Percentiles rank a stretch among this genome's conserved stretches.
phyloP scores from a whole-genome alignment of 164 flowering plant species.

The Echeveria elegans region DNA sequence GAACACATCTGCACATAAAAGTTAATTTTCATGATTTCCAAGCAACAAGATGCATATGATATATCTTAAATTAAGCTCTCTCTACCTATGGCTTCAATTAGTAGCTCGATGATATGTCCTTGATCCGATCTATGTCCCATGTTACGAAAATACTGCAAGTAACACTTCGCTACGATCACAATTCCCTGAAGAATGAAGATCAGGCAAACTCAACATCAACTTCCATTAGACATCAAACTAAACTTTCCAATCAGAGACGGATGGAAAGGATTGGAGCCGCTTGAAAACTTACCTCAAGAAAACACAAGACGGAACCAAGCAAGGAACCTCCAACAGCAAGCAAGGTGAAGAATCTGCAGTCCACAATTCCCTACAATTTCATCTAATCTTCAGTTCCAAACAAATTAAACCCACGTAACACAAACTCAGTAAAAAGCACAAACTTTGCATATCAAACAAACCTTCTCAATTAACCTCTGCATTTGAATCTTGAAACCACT shows the following conservation, averaged over 20 bases:
- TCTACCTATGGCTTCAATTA: too few species aligned
- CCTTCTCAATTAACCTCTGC: conserved; percentile 55
- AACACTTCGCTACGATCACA: too few species aligned
- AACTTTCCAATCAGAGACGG: not conserved
- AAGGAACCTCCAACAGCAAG: conserved; percentile 67
- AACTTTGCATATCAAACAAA: conserved; percentile 12
- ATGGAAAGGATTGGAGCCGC: not conserved
- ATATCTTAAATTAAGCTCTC: too few species aligned
- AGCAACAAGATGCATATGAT: not conserved
- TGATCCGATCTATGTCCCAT: too few species aligned
- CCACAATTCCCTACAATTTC: conserved; percentile 49
- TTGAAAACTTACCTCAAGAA: conserved; percentile 49
- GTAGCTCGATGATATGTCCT: too few species aligned
- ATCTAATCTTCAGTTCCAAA: not conserved
- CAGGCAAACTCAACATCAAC: not conserved
- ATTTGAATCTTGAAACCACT: conserved; percentile 23
- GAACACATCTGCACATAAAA: conserved; percentile 54
- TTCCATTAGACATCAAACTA: not conserved
- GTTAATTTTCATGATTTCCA: not conserved
- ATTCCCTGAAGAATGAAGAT: too few species aligned
- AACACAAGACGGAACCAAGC: conserved; percentile 70
- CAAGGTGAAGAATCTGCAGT: conserved; percentile 70
- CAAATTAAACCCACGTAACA: not conserved
- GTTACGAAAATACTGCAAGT: too few species aligned
- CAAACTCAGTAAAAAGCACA: not conserved